Base-by-base conservation (phyloP, 257 asterid species). In the Craterostigma plantagineum region DNA sequence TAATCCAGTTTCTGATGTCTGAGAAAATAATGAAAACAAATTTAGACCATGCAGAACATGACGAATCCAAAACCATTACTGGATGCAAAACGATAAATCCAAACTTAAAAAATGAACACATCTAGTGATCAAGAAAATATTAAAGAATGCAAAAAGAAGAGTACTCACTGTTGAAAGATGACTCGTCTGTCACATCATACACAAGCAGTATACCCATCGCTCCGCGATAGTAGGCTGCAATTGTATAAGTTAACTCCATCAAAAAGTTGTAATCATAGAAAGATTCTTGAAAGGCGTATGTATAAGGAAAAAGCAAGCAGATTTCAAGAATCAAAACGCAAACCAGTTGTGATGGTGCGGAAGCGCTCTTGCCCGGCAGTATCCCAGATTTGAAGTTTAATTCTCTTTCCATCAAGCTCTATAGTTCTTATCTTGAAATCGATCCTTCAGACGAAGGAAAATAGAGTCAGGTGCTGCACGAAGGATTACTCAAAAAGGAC, bases 331-430 rank as follows among this genome's bases (percentile, higher is more conserved):
- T 8, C 16, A 14, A 9, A 2, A 14, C 15, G 16, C 52, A 42
- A 62, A 81, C 91, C 93, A 56, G 84, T 81, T 18, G 92, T 81
- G 57, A 81, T 78, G 41, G 92, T 81, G 33, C 92, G 65, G 38
- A 81, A 78, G 49, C 94, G 72, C 68, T 81, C 92, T 52, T 81
- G 94, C 10, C 92, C 94, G 51, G 94, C 92, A 33, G 94, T 81
- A 59, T 81, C 92, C 92, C 92, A 81, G 40, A 81, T 81, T 61
- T 81, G 87, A 40, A 81, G 49, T 52, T 81, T 81, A 54, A 75
- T 75, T 38, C 84, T 64, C 52, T 81, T 77, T 27, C 72, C 69
- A 34, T 77, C 92, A 55, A 75, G 79, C 55, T 75, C 94, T 13
- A 81, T 70, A 13, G 92, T 78, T 58, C 94, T 70, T 62, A 77